These are phyloP conservation scores for Trypanosoma cruzi DNA, from an alignment of 208 protist genomes.

Conservation along the genomic window DNA sequence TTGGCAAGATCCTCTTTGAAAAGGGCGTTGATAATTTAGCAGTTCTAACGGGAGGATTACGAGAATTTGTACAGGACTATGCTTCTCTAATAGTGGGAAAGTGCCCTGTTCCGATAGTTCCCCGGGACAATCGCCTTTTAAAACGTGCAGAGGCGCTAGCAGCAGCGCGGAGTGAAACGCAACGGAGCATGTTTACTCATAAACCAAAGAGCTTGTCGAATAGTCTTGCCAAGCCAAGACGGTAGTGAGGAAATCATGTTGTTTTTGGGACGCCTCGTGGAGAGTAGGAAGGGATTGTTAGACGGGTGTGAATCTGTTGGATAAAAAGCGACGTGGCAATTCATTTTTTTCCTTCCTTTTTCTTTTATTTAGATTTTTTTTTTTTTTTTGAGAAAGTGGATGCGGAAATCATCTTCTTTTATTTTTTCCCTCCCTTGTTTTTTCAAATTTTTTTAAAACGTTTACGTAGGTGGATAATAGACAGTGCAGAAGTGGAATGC, in stretches of 20 bases:
- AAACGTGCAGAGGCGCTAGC: slow-evolving; percentile 70
- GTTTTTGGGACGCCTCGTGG: too few species aligned
- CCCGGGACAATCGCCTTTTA: slow-evolving; percentile 66
- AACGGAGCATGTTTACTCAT: slow-evolving; percentile 53
- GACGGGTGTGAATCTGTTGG: too few species aligned
- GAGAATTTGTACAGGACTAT: slow-evolving; percentile 88
- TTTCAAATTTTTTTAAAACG: too few species aligned
- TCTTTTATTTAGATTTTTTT: too few species aligned
- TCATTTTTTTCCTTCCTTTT: too few species aligned
- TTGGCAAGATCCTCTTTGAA: slow-evolving; percentile 78
- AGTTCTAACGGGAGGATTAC: slow-evolving; percentile 78
- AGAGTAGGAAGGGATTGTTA: too few species aligned
- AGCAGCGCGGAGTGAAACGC: slow-evolving; percentile 73
- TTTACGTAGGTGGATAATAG: too few species aligned
- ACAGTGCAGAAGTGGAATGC: too few species aligned
- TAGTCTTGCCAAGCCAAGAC: slow-evolving; percentile 62
- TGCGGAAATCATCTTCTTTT: too few species aligned
- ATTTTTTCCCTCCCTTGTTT: too few species aligned
- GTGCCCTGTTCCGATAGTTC: slow-evolving; percentile 66
- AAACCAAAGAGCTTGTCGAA: slow-evolving; percentile 89
- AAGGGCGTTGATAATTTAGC: slow-evolving; percentile 90
- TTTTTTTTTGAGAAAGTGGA: too few species aligned
- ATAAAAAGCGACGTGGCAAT: too few species aligned
- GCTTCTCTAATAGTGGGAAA: slow-evolving; percentile 49
- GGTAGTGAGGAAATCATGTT: slow-evolving; percentile 3